Percentiles rank a stretch among this genome's conserved stretches.
Evolutionary conservation across 2,329 filamentous ascomycete genomes (phyloP).

Genomic region (Sarocladium oryzae): DNA sequence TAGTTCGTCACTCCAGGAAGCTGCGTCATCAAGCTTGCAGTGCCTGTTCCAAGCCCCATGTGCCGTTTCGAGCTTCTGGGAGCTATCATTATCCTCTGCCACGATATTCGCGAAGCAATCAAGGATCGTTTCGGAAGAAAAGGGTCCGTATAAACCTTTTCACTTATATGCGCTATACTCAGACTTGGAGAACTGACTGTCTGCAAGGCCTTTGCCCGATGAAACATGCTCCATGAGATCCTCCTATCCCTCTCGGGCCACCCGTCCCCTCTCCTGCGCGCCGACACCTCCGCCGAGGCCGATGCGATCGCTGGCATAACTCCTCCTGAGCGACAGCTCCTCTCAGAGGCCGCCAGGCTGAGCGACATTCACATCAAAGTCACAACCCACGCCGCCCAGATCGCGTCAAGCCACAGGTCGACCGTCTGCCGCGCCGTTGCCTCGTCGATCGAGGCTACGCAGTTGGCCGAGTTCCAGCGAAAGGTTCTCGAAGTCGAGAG

Average conservation of each 20-base stretch:
- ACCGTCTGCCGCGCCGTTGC: slow-evolving; percentile 84
- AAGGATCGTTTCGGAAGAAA: slow-evolving; percentile 15
- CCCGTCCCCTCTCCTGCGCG: slow-evolving; percentile 76
- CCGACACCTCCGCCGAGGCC: slow-evolving; percentile 36
- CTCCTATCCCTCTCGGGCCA: slow-evolving; percentile 93
- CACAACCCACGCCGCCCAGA: slow-evolving; percentile 57
- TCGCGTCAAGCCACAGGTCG: slow-evolving; percentile 67
- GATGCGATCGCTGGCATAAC: slow-evolving; percentile 50
- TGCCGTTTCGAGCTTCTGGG: slow-evolving; percentile 49
- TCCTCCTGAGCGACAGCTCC: slow-evolving; percentile 74
- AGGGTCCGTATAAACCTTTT: too few relatives aligned
- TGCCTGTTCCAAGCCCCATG: slow-evolving; percentile 34
- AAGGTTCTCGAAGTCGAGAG: slow-evolving; percentile 82
- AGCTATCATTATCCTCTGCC: slow-evolving; percentile 40
- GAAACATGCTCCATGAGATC: slow-evolving; percentile 91
- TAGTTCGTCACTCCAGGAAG: background rate
- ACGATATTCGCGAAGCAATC: slow-evolving; percentile 35
- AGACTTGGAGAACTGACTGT: background rate
- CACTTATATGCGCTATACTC: too few relatives aligned
- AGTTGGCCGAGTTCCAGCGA: slow-evolving; percentile 73
- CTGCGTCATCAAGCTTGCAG: background rate
- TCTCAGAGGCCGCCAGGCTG: slow-evolving; percentile 69
- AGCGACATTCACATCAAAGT: slow-evolving; percentile 72
- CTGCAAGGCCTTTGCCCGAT: background rate
- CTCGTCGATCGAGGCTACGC: slow-evolving; percentile 64